Conservation (phyloP, 306 rosid genomes). For the Castanea crenata region DNA sequence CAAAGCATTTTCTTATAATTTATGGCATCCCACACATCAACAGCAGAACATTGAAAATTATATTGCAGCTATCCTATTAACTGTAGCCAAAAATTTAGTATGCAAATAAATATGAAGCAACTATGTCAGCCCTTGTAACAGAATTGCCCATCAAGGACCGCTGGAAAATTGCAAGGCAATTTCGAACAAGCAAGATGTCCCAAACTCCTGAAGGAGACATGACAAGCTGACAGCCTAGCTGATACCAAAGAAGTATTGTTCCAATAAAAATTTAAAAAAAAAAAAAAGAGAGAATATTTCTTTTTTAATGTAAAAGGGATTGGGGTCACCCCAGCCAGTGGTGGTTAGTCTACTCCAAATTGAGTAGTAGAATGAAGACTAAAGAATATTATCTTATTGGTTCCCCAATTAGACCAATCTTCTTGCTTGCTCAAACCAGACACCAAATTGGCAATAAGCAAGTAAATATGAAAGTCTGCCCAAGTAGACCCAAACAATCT, state of each 20-base stretch:
- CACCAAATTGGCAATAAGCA: not conserved
- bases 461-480: not conserved
- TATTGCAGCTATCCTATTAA: not conserved
- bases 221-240: not conserved
- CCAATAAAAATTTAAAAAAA: not conserved
- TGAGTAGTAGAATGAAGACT: not conserved
- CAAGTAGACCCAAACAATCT: not conserved
- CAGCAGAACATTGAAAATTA: constrained; percentile 4
- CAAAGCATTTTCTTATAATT: not conserved
- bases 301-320: not conserved
- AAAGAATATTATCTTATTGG: not conserved
- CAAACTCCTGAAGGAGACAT: not conserved
- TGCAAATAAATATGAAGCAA: constrained; percentile 1
- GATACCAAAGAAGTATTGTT: not conserved
- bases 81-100: constrained; percentile 12
- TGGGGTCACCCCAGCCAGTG: not conserved
- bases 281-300: not conserved
- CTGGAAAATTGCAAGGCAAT: not conserved
- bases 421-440: not conserved
- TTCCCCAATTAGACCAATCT: not conserved
- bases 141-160: not conserved
- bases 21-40: not conserved
- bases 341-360: not conserved
- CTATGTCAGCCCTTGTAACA: not conserved
- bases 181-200: not conserved